Evolutionary conservation across 768 basidiomycete genomes (phyloP), one percentile per base, ranked within the genome.

Genomic region (Tubosaeta sp.): DNA sequence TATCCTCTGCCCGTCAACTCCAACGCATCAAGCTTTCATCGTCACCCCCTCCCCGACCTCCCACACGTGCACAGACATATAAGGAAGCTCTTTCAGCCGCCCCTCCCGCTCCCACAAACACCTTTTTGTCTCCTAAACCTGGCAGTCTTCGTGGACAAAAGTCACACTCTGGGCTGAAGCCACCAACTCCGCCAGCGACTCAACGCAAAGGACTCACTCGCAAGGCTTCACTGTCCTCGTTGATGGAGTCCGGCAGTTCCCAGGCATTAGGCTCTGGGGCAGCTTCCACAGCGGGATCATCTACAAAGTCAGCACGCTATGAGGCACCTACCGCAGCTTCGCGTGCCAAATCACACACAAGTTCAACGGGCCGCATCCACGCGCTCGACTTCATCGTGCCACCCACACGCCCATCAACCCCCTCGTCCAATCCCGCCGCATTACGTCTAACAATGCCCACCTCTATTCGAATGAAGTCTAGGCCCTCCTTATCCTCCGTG

Each of bases 401-500:
- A n/a, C 84, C 88, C 8, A 80, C 86, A 13, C 79, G 89, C 22
- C 88, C 89, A 2, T 83, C 81, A 22, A 91, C 90, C 2, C 88
- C 90, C 1, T 87, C 87, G 11, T 78, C 86, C 6, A 90, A 87
- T 66, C 77, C 87, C 19, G 80, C 78, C 11, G 89, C 87, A 18
- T 76, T 89, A 46, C 83, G 90, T 44, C 76, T 94, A 45, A 94
- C 92, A 22, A 87, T 93, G 86, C 92, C 92, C 2, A 91, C 88
- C 6, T 84, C 86, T 45, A 81, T 84, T 5, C 82, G 88, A 41
- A 69, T 84, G 25, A 91, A 88, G 71, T 72, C 82, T 3, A 79
- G 93, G 35, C 83, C 89, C 31, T 73, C 90, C 0, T 76, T 94
- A 30, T 82, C 85, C n/a, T 75, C 84, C 44, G 77, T 94, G 16